phyloP scores from a whole-genome alignment of 2,329 filamentous ascomycete species.

The Alternaria solani region DNA sequence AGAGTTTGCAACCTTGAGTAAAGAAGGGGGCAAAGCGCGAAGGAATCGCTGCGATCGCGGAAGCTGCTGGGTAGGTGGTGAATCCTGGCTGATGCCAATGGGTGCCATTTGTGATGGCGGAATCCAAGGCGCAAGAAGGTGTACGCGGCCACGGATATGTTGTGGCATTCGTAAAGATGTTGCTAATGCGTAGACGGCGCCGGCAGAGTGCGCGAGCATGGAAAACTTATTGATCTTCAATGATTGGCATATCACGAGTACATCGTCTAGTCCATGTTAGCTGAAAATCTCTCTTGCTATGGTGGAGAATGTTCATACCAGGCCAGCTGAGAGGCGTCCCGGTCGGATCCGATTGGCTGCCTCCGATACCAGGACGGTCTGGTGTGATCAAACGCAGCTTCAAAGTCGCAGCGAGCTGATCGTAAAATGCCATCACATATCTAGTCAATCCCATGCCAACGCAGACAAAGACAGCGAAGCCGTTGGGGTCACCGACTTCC shows the following conservation, averaged over 20 bases:
- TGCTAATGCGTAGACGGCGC: slow-evolving; percentile 96
- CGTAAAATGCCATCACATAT: slow-evolving; percentile 96
- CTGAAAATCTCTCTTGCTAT: slow-evolving; percentile 49
- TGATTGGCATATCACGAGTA: slow-evolving; percentile 90
- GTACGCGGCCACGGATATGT: slow-evolving; percentile 91
- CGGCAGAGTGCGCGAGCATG: slow-evolving; percentile 92
- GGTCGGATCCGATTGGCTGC: slow-evolving; percentile 85
- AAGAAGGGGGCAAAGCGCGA: slow-evolving; percentile 84
- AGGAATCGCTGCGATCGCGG: slow-evolving; percentile 92
- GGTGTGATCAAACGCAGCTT: slow-evolving; percentile 91
- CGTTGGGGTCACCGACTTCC: slow-evolving; percentile 91
- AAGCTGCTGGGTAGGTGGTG: slow-evolving; percentile 83
- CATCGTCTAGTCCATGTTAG: slow-evolving; percentile 67
- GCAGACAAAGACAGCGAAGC: slow-evolving; percentile 93
- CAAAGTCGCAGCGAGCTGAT: slow-evolving; percentile 88
- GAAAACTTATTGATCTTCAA: slow-evolving; percentile 96
- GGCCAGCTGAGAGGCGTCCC: slow-evolving; percentile 93
- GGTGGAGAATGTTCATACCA: slow-evolving; percentile 62
- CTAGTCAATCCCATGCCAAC: slow-evolving; percentile 97
- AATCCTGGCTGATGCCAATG: slow-evolving; percentile 70
- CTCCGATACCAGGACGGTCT: slow-evolving; percentile 91
- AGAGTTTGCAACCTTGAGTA: slow-evolving; percentile 93
- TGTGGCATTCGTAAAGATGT: slow-evolving; percentile 96
- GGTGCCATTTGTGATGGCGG: slow-evolving; percentile 71
- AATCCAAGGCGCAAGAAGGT: slow-evolving; percentile 95